Evolutionary conservation across 2,329 filamentous ascomycete species (phyloP), one percentile per base, ranked within the genome.

Genomic region (Fusarium torreyae): DNA sequence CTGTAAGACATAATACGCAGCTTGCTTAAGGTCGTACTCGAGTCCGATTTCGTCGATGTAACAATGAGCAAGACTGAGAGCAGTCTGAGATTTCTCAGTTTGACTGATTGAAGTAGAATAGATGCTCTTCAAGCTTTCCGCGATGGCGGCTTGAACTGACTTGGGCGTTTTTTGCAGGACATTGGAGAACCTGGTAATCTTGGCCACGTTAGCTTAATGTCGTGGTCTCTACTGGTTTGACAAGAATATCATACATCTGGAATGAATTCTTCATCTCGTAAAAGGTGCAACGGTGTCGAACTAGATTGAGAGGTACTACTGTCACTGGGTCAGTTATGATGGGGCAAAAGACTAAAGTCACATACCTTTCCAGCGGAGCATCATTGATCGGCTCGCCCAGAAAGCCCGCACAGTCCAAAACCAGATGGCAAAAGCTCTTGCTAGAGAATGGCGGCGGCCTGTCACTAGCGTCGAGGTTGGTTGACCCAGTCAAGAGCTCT

Each of bases 271-370:
- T 34, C 14, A 6, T 26, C 28, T 24, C 40, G 50, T 0, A 57
- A 33, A n/a, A 57, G 46, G 5, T 34, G 6, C 20, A 57, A 7
- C 2, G 36, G 46, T 6, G 39, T 24, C 2, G 6, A 17, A 9
- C 22, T 34, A n/a, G 54, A 53, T 5, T 22, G 15, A 9, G 20
- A 20, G 1, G 46, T 22, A 4, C 20, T 20, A 11, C 54, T 57
- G 7, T 18, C 6, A 7, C n/a, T 5, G 2, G 17, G 18, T 57
- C n/a, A 53, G 17, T 22, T 3, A 6, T 1, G 5, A 4, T 7
- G 5, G 4, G 0, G 4, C 3, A 8, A 4, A 0, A 14, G 2
- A 8, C 2, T 1, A 1, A 14, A 5, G 10, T 3, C 4, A 34
- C 28, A 10, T 26, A 42, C 54, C n/a, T 10, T 9, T 36, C 22